Evolutionary conservation across 768 basidiomycete genomes (phyloP).

Genomic region (Botryobasidium botryosum): DNA sequence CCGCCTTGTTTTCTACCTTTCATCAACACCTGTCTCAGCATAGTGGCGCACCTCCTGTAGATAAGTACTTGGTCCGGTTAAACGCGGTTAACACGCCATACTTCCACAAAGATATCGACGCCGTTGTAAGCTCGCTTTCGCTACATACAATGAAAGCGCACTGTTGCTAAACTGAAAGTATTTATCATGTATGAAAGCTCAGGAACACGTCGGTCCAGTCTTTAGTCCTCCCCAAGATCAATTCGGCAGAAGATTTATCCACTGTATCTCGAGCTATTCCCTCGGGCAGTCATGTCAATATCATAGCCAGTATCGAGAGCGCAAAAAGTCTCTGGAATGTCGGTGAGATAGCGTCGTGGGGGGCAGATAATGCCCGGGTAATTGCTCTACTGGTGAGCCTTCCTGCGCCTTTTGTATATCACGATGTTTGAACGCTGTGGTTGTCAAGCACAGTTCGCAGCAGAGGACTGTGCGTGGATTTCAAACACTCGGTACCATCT

Average conservation of each 20-base stretch:
- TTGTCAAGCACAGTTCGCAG: conserved; percentile 51
- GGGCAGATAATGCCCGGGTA: conserved; percentile 31
- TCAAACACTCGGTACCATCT: background rate
- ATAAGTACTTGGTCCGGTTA: conserved; percentile 30
- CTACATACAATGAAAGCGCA: too few relatives aligned
- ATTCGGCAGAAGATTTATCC: conserved; percentile 47
- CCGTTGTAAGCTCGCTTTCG: conserved; percentile 30
- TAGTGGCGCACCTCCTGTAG: background rate
- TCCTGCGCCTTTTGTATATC: conserved; percentile 1
- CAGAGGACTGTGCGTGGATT: conserved; percentile 64
- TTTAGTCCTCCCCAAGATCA: conserved; percentile 74
- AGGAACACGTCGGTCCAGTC: conserved; percentile 33
- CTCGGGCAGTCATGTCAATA: conserved; percentile 25
- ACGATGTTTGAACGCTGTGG: background rate
- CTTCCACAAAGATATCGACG: conserved; percentile 44
- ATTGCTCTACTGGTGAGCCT: conserved; percentile 47
- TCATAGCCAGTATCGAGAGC: conserved; percentile 78
- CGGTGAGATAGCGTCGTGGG: conserved; percentile 55
- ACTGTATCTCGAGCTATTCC: conserved; percentile 35
- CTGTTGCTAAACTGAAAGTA: too few relatives aligned
- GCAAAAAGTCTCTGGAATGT: conserved; percentile 53
- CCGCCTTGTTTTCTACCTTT: background rate
- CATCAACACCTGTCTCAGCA: background rate
- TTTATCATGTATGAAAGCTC: too few relatives aligned
- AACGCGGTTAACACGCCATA: conserved; percentile 50